Evolutionary conservation across 2,329 filamentous ascomycete species (phyloP), one percentile per base, ranked within the genome.

Genomic region (Microdochium trichocladiopsis): DNA sequence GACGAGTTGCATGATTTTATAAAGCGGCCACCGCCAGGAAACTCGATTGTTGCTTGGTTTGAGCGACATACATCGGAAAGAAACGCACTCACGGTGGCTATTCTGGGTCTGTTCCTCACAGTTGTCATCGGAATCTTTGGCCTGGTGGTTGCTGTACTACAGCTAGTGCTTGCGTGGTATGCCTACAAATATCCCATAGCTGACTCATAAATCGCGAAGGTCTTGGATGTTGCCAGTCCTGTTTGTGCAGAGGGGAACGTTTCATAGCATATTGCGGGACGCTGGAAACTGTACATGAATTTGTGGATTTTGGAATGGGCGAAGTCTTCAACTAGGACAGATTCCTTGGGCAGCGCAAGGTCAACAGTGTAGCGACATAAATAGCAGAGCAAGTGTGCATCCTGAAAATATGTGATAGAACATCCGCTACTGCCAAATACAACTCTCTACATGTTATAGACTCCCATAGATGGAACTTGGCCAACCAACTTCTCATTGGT

Each of bases 401-500:
- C 28, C 28, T 33, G 28, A 33, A 33, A 33, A 33, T 33, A 33
- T 33, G 50, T 51, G 33, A 55, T 51, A 54, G 52, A 54, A 49
- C 25, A 41, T 51, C 49, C 28, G 28, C 28, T 33, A 8, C 14
- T 8, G 28, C 14, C 14, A 14, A 33, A 33, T 14, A 33, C 28
- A 33, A 33, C 28, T 16, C 33, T 37, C 33, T 37, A 37, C 33
- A 55, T 49, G 23, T 53, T 56, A 33, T 72, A 72, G 48, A 71
- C 60, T 9, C 63, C 55, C 50, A 55, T 57, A 25, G 60, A 53
- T 18, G 72, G 69, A 25, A 61, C 58, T 53, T 66, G 66, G 1
- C 73, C 73, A 22, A 68, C 66, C 45, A 76, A 56, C 50, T 66
- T 69, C 49, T 72, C 65, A 2, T 66, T 66, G 24, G 62, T 53